A percentile compares a stretch with the other conserved stretches of the same genome.
These are phyloP conservation scores for Ustilago xerochloae DNA, from an alignment of 1,284 basidiomycete genomes.

Conservation along the genomic window DNA sequence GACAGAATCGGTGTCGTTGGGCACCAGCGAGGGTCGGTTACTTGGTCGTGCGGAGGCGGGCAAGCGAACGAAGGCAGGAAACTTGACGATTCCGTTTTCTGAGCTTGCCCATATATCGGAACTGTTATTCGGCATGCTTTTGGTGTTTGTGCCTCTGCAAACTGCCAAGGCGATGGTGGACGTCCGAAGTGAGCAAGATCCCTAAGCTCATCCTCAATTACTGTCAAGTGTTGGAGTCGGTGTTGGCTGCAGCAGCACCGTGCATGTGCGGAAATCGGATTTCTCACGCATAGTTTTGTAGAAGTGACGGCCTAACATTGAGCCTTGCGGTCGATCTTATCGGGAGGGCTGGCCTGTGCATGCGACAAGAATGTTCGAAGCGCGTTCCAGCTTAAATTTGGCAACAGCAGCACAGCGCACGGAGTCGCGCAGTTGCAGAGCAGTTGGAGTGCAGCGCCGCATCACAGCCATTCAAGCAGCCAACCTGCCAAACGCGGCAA, in stretches of 20 bases:
- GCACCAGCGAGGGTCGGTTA: background rate
- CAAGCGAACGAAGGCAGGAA: conserved; percentile 25
- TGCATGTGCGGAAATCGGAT: background rate
- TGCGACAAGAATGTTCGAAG: background rate
- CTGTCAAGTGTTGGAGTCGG: conserved; percentile 5
- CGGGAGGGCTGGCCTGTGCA: conserved; percentile 4
- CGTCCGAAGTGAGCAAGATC: background rate
- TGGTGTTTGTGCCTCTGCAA: background rate
- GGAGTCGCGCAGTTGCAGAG: background rate
- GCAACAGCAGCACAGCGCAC: background rate
- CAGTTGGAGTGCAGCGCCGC: no score
- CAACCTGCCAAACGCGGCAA: background rate
- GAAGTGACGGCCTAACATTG: no score
- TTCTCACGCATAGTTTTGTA: no score
- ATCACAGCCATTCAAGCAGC: conserved; percentile 7
- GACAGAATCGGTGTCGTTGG: conserved; percentile 3
- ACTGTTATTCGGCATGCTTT: background rate
- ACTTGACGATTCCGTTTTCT: background rate
- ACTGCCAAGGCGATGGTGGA: background rate
- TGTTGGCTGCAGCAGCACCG: background rate
- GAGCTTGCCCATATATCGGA: background rate
- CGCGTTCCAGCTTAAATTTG: conserved; percentile 3
- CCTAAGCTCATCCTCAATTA: background rate
- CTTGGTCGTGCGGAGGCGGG: conserved; percentile 18
- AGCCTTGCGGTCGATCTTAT: background rate